Base-by-base conservation (phyloP, 2,329 filamentous ascomycete species). In the Phialocephala subalpina region DNA sequence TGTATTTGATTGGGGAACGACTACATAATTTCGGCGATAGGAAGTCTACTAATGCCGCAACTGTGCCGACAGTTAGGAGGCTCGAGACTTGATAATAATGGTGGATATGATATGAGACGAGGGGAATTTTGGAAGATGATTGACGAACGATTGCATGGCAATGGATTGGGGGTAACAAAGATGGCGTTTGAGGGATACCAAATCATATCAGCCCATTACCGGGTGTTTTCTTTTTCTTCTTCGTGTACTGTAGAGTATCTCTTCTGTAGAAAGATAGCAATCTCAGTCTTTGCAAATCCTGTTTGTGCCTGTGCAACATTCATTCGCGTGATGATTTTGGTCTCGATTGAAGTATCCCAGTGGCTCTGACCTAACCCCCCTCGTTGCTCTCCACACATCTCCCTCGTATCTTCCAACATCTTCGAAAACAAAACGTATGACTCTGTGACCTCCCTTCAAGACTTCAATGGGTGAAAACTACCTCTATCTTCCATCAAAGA, bases 1-100 rank as follows among this genome's bases (percentile, higher is more conserved):
- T 97, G 0, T 99, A 99, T 77, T 82, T 99, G 53, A 96, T 98
- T 75, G 96, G 96, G 1, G 95, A 99, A 81, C 83, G 94, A 66
- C 80, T 99, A 74, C 97, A 99, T 80, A 99, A 99, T 78, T 97
- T 97, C 79, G 92, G 93, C 2, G 90, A 76, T 38, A 69, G 71
- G 58, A 75, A 73, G 60, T 67, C 65, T 7, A 64, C 47, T 5
- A 61, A 64, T 29, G 67, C 65, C 25, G 64, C 60, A 6, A 53
- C 40, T 47, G 68, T 69, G 11, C 66, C 69, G 8, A 68, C 56
- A 64, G 62, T 75, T 53, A 66, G 71, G 40, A 73, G 74, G 53
- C 69, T 75, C 22, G 72, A 74, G 61, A 75, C 74, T 33, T 75
- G 58, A 70, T 14, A 35, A 22, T 57, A 27, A 36, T 42, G 22